These are phyloP conservation scores for Gomphus bonarii DNA, from an alignment of 1,284 basidiomycete genomes.

Conservation along the genomic window DNA sequence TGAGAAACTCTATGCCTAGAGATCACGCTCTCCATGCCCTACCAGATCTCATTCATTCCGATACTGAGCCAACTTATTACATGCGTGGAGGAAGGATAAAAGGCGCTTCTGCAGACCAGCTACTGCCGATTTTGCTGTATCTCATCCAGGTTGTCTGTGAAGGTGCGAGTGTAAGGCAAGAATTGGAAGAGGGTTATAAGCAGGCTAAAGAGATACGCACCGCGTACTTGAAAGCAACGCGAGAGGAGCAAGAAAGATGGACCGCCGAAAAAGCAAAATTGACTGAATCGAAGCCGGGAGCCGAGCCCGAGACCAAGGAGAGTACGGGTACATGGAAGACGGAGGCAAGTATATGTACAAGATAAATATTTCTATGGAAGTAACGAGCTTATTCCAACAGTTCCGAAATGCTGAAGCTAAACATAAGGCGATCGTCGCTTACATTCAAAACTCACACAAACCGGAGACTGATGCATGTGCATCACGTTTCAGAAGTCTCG, in stretches of 20 bases:
- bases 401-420: conserved; percentile 22
- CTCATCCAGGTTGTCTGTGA: conserved; percentile 42
- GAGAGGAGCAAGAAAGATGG: conserved; percentile 36
- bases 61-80: conserved; percentile 23
- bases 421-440: conserved; percentile 22
- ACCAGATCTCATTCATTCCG: conserved; percentile 21
- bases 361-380: conserved; percentile 31
- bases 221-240: conserved; percentile 37
- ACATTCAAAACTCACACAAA: conserved; percentile 24
- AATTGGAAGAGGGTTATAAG: conserved; percentile 43
- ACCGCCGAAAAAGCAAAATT: conserved; percentile 26
- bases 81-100: conserved; percentile 30
- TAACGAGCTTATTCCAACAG: conserved; percentile 36
- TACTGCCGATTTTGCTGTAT: conserved; percentile 50
- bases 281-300: conserved; percentile 7
- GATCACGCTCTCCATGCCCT: conserved; percentile 36
- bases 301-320: conserved; percentile 24
- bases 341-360: conserved; percentile 15
- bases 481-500: conserved; percentile 37
- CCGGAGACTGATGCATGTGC: conserved; percentile 20
- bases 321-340: conserved; percentile 24
- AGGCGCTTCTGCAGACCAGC: conserved; percentile 44
- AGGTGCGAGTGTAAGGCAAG: conserved; percentile 39
- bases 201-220: conserved; percentile 43
- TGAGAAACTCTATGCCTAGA: conserved; percentile 45